Evolutionary conservation across 2,329 filamentous ascomycete genomes (phyloP), one percentile per base, ranked within the genome.

Genomic region (Cylindrodendrum hubeiense): DNA sequence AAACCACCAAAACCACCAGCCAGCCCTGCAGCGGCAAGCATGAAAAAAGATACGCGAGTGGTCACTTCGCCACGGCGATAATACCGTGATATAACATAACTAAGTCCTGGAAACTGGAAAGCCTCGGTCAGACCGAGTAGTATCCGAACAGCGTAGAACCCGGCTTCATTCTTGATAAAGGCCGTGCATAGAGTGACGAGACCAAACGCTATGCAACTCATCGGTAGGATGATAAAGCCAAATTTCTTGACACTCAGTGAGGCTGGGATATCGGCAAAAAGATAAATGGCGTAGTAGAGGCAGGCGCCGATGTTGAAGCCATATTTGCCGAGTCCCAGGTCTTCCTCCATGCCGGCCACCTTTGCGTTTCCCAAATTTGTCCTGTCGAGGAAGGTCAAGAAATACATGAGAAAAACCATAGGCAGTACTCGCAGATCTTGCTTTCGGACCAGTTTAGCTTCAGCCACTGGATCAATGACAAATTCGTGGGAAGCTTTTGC

Each of bases 281-380:
- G 80, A 76, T 89, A 89, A 58, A 86, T 75, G 65, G 89, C 84
- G 77, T 88, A 89, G 79, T 89, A 89, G 63, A 87, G 83, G 55
- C 86, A 87, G 1, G 87, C 83, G 0, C 85, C 84, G 80, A 85
- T 86, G 73, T 89, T 89, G 80, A 87, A 88, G n/a, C 83, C 67
- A 21, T 68, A 68, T 10, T 60, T 82, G 21, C 75, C 68, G 12
- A 89, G 80, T 5, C 83, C 67, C 3, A 89, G 77, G 30, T 88
- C 86, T 13, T 76, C 71, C 1, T 71, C 77, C 79, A 89, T 80
- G 24, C 86, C 86, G 5, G 66, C 66, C 17, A 59, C 55, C n/a
- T n/a, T n/a, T n/a, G n/a, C n/a, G n/a, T n/a, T n/a, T n/a, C n/a
- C n/a, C n/a, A n/a, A n/a, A n/a, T n/a, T n/a, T n/a, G n/a, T n/a